Evolutionary conservation across 345 rosid species (phyloP), one percentile per base, ranked within the genome.

Genomic region (Sonneratia alba): DNA sequence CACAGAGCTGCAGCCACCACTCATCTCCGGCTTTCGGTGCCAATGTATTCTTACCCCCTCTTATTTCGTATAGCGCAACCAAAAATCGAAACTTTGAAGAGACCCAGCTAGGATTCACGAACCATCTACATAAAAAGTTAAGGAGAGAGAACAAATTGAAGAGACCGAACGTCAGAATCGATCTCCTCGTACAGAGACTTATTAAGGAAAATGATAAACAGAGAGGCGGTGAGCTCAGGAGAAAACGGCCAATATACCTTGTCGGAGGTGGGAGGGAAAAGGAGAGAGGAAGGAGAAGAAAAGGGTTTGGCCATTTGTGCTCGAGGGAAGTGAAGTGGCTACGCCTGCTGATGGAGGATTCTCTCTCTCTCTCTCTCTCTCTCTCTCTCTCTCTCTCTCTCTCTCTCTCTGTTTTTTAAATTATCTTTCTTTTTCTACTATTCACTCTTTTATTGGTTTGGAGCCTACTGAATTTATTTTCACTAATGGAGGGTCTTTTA

Each of bases 21-120:
- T 80, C 83, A 77, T 80, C 75, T 75, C 62, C 57, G 34, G 36
- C 73, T 36, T 12, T 10, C 12, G 63, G 7, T 62, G 66, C 13
- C 2, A 14, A 62, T 15, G 66, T 62, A 24, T 34, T 24, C 73
- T 40, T 34, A 48, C 63, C 19, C 37, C 53, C 62, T 51, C 45
- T 36, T 48, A 61, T 55, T 49, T 40, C 40, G 7, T 36, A 36
- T 27, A 24, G 36, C 63, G 53, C 73, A 32, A 18, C 19, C 27
- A 59, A 53, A 72, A 18, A 6, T 3, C 24, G 2, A 22, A 67
- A 66, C 34, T 36, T 62, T 5, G 38, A 3, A 9, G 14, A n/a
- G 38, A 62, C 37, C 66, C 66, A 62, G 14, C 37, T 62, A 32
- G 37, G 66, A 24, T 62, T 34, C 66, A 27, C 27, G 37, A 13